phyloP scores from a whole-genome alignment of 1,284 basidiomycete species.

The Ceratobasidium sp. region DNA sequence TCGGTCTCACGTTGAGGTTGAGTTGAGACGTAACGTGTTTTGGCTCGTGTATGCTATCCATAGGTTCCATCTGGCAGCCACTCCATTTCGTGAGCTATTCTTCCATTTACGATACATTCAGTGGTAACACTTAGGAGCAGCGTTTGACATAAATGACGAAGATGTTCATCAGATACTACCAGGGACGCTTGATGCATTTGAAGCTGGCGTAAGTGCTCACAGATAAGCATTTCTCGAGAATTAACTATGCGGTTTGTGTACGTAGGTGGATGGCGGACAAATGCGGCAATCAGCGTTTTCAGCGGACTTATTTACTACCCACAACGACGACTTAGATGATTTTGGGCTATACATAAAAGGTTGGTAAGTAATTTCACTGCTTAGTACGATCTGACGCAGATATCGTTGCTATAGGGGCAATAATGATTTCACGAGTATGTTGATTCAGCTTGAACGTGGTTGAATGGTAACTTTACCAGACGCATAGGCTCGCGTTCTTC shows the following conservation, averaged over 20 bases:
- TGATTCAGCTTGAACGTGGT: not conserved
- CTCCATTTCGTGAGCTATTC: conserved; percentile 8
- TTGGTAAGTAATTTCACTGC: not conserved
- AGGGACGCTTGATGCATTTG: conserved; percentile 36
- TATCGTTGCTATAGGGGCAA: conserved; percentile 10
- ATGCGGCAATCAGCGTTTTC: conserved; percentile 25
- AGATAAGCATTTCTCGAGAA: too few species aligned
- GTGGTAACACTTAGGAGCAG: not conserved
- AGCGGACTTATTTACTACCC: conserved; percentile 29
- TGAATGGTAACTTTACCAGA: not conserved
- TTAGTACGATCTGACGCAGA: not conserved
- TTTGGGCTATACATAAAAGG: conserved; percentile 37
- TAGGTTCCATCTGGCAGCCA: not conserved
- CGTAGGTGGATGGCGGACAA: conserved; percentile 26
- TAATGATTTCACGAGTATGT: conserved; percentile 34
- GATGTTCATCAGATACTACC: conserved; percentile 47
- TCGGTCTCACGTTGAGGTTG: conserved; percentile 28
- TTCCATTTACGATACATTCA: not conserved
- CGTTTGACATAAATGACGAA: conserved; percentile 43
- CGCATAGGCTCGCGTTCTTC: conserved; percentile 4
- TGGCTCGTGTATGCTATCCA: conserved; percentile 39
- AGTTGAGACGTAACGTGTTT: conserved; percentile 35
- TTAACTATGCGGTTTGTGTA: not conserved
- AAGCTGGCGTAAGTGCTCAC: conserved; percentile 22
- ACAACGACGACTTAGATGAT: conserved; percentile 24